These are phyloP conservation scores for Fusarium lateritium DNA, from an alignment of 2,329 filamentous ascomycete species.

Conservation along the genomic window DNA sequence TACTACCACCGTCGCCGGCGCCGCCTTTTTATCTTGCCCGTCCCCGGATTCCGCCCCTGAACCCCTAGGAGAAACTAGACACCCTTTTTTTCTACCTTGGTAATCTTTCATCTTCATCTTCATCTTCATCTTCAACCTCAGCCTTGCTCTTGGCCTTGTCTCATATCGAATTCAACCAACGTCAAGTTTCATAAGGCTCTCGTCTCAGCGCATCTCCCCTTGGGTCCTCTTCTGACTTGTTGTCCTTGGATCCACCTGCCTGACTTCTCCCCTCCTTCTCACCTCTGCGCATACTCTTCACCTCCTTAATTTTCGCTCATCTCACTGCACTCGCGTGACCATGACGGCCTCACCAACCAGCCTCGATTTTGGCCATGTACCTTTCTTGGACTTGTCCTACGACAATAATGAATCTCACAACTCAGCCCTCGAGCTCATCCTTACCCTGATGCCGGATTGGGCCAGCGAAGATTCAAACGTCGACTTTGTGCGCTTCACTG, in stretches of 20 bases:
- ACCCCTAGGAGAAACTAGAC: constrained; percentile 40
- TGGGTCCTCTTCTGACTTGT: constrained; percentile 12
- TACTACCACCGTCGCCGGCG: constrained; percentile 43
- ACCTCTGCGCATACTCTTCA: constrained; percentile 22
- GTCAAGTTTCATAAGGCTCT: background rate
- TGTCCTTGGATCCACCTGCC: constrained; percentile 20
- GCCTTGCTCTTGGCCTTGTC: constrained; percentile 9
- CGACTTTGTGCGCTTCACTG: constrained; percentile 92
- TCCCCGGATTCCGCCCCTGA: constrained; percentile 44
- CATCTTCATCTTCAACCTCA: constrained; percentile 11
- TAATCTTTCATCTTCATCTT: background rate
- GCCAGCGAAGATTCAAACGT: constrained; percentile 78
- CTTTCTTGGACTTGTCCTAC: constrained; percentile 82
- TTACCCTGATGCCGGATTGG: constrained; percentile 89
- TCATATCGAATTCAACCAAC: constrained; percentile 16
- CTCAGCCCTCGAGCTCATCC: constrained; percentile 84
- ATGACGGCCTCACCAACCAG: constrained; percentile 55
- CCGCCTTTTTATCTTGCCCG: constrained; percentile 31
- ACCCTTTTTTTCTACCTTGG: background rate
- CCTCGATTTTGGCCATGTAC: constrained; percentile 62
- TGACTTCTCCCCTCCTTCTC: constrained; percentile 18
- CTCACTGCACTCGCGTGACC: constrained; percentile 36
- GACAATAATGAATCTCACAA: constrained; percentile 81
- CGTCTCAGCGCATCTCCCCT: constrained; percentile 4
- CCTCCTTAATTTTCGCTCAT: constrained; percentile 26